Evolutionary conservation across 257 asterid species (phyloP), one percentile per base, ranked within the genome.

Genomic region (Solanum lycopersicoides): DNA sequence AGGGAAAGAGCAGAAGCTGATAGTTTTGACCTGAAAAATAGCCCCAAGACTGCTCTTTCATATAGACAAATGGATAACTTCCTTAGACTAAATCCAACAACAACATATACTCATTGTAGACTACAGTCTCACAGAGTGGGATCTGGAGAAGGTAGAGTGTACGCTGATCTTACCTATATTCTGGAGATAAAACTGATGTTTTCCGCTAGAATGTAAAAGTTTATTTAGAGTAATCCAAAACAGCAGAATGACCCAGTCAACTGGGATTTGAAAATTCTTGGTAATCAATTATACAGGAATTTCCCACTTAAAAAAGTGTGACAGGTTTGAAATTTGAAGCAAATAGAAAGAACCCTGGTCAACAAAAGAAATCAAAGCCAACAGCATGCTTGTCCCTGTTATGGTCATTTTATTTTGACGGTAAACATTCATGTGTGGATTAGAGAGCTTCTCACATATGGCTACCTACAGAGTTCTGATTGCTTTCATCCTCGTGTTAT

Each of bases 141-240:
- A 6, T 18, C 2, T 53, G n/a, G 1, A 1, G 65, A 56, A n/a
- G 65, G 1, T 56, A 18, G 11, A 56, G 65, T 3, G 1, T 56
- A 56, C 0, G 25, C 12, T 20, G 25, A 56, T 56, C 0, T 56
- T 56, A 56, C 65, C 12, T 56, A 20, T 1, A 4, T 0, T 0
- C 9, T 56, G 8, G n/a, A 53, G 10, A 53, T 53, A 3, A 21
- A 50, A 7, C 15, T 0, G 63, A 2, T 53, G n/a, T 18, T 56
- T 28, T 56, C 2, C 1, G 0, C n/a, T 7, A 2, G n/a, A 1
- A 56, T 56, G 65, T 56, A 66, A 66, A 66, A 28, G 28, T 3
- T 68, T 32, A 2, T 3, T 71, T 71, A 1, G 44, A 71, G 14
- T 4, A 71, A 71, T 7, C 3, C 15, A 71, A 37, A 73, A 74